Evolutionary conservation across 305 asterid genomes (phyloP), one percentile per base, ranked within the genome.

Genomic region (Lippia alba): DNA sequence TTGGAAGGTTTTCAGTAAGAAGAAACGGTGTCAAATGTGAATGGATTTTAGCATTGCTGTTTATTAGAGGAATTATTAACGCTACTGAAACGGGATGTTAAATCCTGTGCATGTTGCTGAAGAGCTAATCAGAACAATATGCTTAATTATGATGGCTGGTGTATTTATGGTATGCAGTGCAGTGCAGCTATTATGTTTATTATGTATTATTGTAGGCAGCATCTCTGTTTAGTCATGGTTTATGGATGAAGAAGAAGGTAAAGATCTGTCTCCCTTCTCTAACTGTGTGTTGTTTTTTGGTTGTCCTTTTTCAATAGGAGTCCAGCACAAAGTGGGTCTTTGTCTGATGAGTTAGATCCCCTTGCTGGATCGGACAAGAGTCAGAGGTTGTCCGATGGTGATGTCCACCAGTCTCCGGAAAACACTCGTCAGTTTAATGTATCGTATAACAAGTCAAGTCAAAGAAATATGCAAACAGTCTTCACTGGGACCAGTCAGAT

Each of bases 291-390:
- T 61, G 36, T 59, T 57, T 68, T 51, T 60, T 51, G 77, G 67
- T 63, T 57, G 36, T 66, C 19, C 68, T 50, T 53, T 66, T 70
- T 76, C 40, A 33, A n/a, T 72, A 92, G 96, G 96, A 92, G 92
- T 81, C 93, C 92, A 61, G 85, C 81, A 45, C 90, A 83, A 58
- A 88, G 96, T 61, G 95, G 79, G 24, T 77, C 87, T 64, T 44
- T 86, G 60, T 88, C 90, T 4, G 85, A 79, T 76, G 95, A 87
- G 73, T 72, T 89, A 54, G 91, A 88, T 75, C 96, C 95, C 64
- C 74, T 88, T 40, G 89, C 79, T 77, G 86, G 80, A 67, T 85
- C 90, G 30, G 94, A 82, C 56, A 73, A 75, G 79, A 80, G 79
- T 75, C 82, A 60, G 50, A 71, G 58, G 46, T 69, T 72, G 53